Evolutionary conservation across 1,284 basidiomycete species (phyloP), one percentile per base, ranked within the genome.

Genomic region (Leucoagaricus sp.): DNA sequence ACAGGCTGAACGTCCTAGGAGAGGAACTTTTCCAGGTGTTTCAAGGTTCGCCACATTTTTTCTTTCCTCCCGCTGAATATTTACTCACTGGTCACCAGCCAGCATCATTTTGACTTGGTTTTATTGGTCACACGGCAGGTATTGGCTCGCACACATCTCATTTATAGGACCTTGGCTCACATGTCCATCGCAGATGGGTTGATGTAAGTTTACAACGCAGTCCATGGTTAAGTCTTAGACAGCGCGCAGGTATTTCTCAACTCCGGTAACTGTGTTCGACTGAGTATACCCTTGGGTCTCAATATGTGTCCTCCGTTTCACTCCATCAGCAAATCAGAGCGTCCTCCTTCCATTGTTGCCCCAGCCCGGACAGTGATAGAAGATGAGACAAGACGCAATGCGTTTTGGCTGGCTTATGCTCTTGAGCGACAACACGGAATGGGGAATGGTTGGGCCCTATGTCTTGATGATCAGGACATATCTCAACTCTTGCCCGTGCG

Each of bases 61-160:
- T 19, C 17, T 28, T 17, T 28, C 8, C 28, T 19, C 44, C 40
- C 41, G 49, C 25, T n/a, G 25, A 28, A n/a, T 12, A n/a, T 5
- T 31, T 21, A 4, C 49, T 63, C 45, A 55, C 33, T 49, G 49
- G 19, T 8, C 12, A 55, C 17, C 49, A 89, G 88, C 86, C 13
- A 75, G 79, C 51, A 75, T 86, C 19, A 75, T 89, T 42, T 71
- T 89, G 46, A 80, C 79, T 10, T 87, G 86, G 81, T 89, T 86
- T 69, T 88, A 87, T 62, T 87, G 86, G 80, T 83, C 80, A 47
- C 83, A 89, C 65, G 85, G 84, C 47, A 84, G 81, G 86, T 85
- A 61, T 6, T 49, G 25, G 26, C 38, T 23, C 31, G 13, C 15
- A 53, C 34, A 28, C 6, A 26, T 29, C 8, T 17, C 49, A 17